Conservation (phyloP, 805 yeast genomes). For the Suhomyces tanzawaensis region DNA sequence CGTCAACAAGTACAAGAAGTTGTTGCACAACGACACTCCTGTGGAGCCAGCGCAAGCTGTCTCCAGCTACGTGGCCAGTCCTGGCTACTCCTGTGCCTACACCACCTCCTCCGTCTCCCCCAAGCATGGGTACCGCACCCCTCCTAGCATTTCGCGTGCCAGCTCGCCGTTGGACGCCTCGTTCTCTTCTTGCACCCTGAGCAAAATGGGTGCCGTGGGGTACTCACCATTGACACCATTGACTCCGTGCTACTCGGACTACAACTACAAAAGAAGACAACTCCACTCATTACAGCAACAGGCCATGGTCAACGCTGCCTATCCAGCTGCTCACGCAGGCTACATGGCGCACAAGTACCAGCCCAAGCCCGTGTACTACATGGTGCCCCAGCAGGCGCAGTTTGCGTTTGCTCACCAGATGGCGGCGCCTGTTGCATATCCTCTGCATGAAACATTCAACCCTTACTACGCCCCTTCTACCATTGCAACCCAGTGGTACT, state of each 20-base stretch:
- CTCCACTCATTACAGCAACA: constrained; percentile 3
- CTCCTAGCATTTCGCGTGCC: constrained; percentile 3
- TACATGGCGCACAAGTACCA: background rate
- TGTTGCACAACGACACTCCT: constrained; percentile 7
- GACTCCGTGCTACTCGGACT: constrained; percentile 16
- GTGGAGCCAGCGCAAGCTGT: constrained; percentile 1
- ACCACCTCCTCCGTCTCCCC: constrained; percentile 4
- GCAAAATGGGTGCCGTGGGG: constrained; percentile 2
- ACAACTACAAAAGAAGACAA: constrained; percentile 11
- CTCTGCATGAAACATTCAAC: background rate
- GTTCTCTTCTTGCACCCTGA: constrained; percentile 2
- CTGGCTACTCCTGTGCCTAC: constrained; percentile 6
- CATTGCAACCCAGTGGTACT: background rate
- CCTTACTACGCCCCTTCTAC: background rate
- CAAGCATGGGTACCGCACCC: constrained; percentile 1
- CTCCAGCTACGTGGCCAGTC: constrained; percentile 4
- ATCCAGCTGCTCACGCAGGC: background rate
- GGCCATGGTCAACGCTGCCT: constrained; percentile 1
- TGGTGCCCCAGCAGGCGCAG: constrained; percentile 3
- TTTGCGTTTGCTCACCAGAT: background rate
- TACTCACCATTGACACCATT: constrained; percentile 24
- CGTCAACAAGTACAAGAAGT: constrained; percentile 9
- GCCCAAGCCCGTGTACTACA: background rate
- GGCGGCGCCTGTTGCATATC: background rate
- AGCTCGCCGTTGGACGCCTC: constrained; percentile 6